phyloP scores from a whole-genome alignment of 805 yeast genomes.

The Candida maesae region DNA sequence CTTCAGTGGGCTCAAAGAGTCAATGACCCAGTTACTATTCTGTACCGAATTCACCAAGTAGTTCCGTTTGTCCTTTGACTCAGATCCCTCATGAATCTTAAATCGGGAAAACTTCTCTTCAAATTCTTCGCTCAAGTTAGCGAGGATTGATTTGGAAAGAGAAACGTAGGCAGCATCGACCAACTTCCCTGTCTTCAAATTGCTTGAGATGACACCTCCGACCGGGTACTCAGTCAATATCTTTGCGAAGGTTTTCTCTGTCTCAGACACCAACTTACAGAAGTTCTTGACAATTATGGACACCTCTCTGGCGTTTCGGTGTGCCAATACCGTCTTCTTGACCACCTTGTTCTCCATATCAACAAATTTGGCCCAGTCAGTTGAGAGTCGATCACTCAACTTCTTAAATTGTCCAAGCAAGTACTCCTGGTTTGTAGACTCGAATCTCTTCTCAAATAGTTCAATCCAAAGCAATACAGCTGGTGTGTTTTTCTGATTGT shows the following conservation, averaged over 20 bases:
- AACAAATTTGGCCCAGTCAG: slow-evolving; percentile 57
- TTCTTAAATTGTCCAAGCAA: slow-evolving; percentile 47
- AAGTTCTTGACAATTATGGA: slow-evolving; percentile 43
- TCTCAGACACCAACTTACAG: slow-evolving; percentile 41
- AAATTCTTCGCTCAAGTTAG: slow-evolving; percentile 25
- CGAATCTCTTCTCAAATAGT: slow-evolving; percentile 31
- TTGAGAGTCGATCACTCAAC: slow-evolving; percentile 45
- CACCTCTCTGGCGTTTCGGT: slow-evolving; percentile 38
- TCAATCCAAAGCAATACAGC: slow-evolving; percentile 41
- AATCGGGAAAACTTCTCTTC: slow-evolving; percentile 18
- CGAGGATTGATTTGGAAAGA: slow-evolving; percentile 29
- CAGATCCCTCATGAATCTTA: slow-evolving; percentile 18
- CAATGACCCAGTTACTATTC: slow-evolving; percentile 51
- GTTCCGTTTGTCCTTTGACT: slow-evolving; percentile 34
- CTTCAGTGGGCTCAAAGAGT: slow-evolving; percentile 32
- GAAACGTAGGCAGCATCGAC: slow-evolving; percentile 30
- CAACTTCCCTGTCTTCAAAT: slow-evolving; percentile 23
- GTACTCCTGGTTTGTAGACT: slow-evolving; percentile 62
- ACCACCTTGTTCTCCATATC: slow-evolving; percentile 48
- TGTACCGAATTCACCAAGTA: slow-evolving; percentile 46
- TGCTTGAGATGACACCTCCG: slow-evolving; percentile 1
- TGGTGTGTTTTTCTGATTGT: slow-evolving; percentile 39
- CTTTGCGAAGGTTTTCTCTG: slow-evolving; percentile 28
- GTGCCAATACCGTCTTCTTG: slow-evolving; percentile 34
- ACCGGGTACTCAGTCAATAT: slow-evolving; percentile 14